phyloP scores from a whole-genome alignment of 1,284 basidiomycete genomes.

The Bjerkandera adusta region DNA sequence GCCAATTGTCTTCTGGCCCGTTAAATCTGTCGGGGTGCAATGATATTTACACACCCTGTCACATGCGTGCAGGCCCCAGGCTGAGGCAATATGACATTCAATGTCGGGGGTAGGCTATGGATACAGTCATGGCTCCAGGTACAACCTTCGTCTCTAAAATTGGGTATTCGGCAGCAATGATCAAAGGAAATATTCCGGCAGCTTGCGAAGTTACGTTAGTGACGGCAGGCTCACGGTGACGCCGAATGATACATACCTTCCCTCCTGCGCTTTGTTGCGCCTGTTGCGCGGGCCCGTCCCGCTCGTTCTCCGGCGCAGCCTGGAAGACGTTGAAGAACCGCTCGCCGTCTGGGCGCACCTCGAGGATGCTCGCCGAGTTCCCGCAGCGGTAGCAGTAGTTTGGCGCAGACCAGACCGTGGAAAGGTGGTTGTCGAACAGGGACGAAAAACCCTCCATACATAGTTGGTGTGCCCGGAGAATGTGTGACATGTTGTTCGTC shows the following conservation, averaged over 20 bases:
- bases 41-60: slow-evolving; percentile 1
- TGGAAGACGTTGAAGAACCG: slow-evolving; percentile 99
- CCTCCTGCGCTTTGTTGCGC: slow-evolving; percentile 64
- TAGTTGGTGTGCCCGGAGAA: slow-evolving; percentile 96
- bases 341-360: slow-evolving; percentile 87
- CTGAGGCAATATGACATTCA: not conserved
- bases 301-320: slow-evolving; percentile 97
- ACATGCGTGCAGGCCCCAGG: not conserved
- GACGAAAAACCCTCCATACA: slow-evolving; percentile 99
- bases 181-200: slow-evolving; percentile 26
- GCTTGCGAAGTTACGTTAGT: slow-evolving; percentile 8
- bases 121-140: slow-evolving; percentile 5
- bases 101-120: slow-evolving; percentile 2
- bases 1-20: too few species aligned
- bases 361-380: slow-evolving; percentile 94
- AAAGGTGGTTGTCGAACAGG: slow-evolving; percentile 91
- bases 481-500: slow-evolving; percentile 96
- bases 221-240: not conserved
- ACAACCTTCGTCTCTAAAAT: not conserved
- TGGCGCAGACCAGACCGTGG: slow-evolving; percentile 98
- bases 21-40: too few species aligned
- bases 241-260: slow-evolving; percentile 46
- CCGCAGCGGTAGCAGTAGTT: slow-evolving; percentile 99
- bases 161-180: not conserved
- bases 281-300: slow-evolving; percentile 78